A percentile compares a stretch with the other conserved stretches of the same genome.
Evolutionary conservation across 371 early-diverging fungal genomes (phyloP).

Genomic region (Mucor velutinosus): DNA sequence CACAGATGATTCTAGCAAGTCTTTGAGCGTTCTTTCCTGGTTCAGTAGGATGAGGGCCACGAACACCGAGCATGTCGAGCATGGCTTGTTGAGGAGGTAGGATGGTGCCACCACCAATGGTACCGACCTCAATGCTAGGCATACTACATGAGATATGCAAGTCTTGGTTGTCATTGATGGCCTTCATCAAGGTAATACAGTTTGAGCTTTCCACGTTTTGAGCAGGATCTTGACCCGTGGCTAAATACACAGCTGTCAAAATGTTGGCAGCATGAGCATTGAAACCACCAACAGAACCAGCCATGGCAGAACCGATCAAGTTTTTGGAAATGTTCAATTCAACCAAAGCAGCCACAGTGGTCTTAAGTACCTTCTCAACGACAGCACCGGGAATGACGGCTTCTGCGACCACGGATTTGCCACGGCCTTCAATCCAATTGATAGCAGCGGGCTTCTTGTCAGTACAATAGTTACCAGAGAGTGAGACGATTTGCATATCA

Average conservation of each 20-base stretch:
- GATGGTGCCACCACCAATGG: constrained; percentile 94
- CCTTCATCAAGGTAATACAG: constrained; percentile 95
- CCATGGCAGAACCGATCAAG: constrained; percentile 95
- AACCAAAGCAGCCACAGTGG: constrained; percentile 77
- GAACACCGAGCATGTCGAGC: constrained; percentile 86
- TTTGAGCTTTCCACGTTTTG: constrained; percentile 94
- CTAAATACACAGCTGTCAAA: constrained; percentile 90
- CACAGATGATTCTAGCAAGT: constrained; percentile 87
- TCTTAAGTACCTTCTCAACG: constrained; percentile 86
- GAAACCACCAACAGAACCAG: constrained; percentile 92
- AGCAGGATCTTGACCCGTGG: constrained; percentile 97
- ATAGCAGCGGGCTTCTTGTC: constrained; percentile 97
- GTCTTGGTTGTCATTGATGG: constrained; percentile 76
- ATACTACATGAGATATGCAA: constrained; percentile 89
- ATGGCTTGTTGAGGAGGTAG: constrained; percentile 86
- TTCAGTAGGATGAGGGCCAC: constrained; percentile 78
- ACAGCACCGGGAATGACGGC: constrained; percentile 80
- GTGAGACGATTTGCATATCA: constrained; percentile 77
- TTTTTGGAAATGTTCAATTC: constrained; percentile 88
- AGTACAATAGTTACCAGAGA: constrained; percentile 95
- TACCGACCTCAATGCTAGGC: constrained; percentile 96
- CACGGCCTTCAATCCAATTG: constrained; percentile 97
- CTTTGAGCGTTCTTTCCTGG: constrained; percentile 89
- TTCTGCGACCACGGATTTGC: constrained; percentile 91
- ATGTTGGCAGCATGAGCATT: constrained; percentile 97